phyloP scores from a whole-genome alignment of 2,329 filamentous ascomycete genomes.

The Huntiella bhutanensis region DNA sequence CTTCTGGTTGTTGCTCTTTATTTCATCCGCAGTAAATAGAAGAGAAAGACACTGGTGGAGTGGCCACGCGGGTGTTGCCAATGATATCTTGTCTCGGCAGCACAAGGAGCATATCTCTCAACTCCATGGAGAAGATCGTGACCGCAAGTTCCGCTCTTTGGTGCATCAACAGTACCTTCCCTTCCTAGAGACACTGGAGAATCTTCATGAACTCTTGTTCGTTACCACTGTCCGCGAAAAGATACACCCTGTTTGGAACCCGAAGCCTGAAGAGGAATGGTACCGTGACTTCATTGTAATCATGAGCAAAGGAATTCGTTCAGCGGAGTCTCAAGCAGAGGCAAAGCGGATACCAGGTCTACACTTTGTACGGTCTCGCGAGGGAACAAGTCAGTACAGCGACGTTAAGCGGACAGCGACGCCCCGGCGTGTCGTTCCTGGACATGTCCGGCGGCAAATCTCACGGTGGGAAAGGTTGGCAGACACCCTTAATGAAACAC shows the following conservation, averaged over 20 bases:
- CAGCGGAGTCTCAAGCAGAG: neutral
- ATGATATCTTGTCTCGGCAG: neutral
- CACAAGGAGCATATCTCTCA: neutral
- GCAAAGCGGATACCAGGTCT: no score
- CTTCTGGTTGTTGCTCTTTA: neutral
- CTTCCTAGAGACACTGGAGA: neutral
- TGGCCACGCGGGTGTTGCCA: neutral
- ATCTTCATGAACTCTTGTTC: neutral
- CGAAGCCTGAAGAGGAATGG: neutral
- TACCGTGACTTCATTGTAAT: neutral
- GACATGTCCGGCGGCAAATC: no score
- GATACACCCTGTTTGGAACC: neutral
- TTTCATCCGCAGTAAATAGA: neutral
- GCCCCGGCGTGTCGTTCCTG: no score
- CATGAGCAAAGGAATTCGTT: neutral
- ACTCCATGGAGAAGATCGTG: neutral
- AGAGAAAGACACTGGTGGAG: neutral
- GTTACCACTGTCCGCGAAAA: neutral
- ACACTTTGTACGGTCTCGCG: no score
- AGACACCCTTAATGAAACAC: no score
- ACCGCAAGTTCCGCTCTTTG: neutral
- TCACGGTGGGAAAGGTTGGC: no score
- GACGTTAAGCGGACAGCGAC: no score
- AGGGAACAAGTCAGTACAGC: no score
- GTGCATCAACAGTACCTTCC: neutral